phyloP scores from a whole-genome alignment of 805 yeast species.

The Lachancea sp. region DNA sequence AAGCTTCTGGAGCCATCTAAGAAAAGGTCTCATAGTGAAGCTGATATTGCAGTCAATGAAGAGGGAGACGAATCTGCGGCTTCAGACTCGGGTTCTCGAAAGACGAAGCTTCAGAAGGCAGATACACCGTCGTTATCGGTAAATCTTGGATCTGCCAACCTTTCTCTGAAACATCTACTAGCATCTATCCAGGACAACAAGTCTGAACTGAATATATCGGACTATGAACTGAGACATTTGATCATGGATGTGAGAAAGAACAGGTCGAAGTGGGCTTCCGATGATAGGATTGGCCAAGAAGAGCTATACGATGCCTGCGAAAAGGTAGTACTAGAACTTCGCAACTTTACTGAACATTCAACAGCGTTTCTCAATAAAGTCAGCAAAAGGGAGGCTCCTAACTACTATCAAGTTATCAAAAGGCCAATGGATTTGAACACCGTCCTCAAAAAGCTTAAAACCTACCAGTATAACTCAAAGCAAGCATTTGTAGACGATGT shows the following conservation, averaged over 20 bases:
- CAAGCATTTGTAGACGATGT: conserved; percentile 90
- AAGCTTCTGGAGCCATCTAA: conserved; percentile 43
- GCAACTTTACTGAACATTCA: conserved; percentile 93
- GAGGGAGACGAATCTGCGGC: conserved; percentile 14
- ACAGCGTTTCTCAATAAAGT: conserved; percentile 93
- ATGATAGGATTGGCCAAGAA: conserved; percentile 93
- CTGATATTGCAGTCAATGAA: conserved; percentile 14
- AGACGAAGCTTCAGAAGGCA: conserved; percentile 21
- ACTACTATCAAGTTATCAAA: conserved; percentile 82
- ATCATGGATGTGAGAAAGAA: conserved; percentile 91
- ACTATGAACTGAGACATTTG: conserved; percentile 73
- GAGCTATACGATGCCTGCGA: conserved; percentile 97
- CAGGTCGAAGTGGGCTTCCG: conserved; percentile 96
- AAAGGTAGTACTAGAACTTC: conserved; percentile 80
- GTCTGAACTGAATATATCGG: conserved; percentile 68
- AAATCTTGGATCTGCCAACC: conserved; percentile 64
- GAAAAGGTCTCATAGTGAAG: conserved; percentile 22
- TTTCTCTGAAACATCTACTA: conserved; percentile 73
- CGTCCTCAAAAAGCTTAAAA: conserved; percentile 81
- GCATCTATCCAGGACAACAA: conserved; percentile 72
- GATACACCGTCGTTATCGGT: conserved; percentile 30
- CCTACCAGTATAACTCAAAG: conserved; percentile 75
- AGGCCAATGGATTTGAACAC: conserved; percentile 96
- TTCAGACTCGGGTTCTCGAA: conserved; percentile 15
- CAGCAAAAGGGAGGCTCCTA: conserved; percentile 97